Base-by-base conservation (phyloP, 2,329 filamentous ascomycete species). In the Biscogniauxia sp. region DNA sequence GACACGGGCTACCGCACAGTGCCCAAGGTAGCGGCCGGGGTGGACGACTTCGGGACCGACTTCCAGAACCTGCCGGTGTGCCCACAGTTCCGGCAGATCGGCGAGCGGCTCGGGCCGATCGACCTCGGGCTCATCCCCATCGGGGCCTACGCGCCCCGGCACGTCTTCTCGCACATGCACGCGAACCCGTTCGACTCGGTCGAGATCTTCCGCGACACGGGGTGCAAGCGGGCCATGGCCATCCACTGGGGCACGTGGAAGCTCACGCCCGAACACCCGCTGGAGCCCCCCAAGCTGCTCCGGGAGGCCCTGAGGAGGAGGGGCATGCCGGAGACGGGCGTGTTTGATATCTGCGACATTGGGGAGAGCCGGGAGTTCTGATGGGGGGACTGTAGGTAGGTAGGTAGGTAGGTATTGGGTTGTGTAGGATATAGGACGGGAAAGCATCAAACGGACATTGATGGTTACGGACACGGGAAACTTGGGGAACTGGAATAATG, bases 181-280 rank as follows among this genome's bases (percentile, higher is more conserved):
- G 89, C 91, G 7, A 91, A 96, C 73, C 94, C 94, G 0, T 88
- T 87, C 66, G 94, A 98, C 73, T 85, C 89, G 0, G 93, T 97
- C 45, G 92, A 95, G 69, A 97, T 98, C 68, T 97, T 97, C 75
- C 75, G 81, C 6, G 93, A 97, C 69, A 96, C 92, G 0, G 84
- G 83, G 67, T 97, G 93, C 78, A 81, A 84, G 69, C 80, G 78
- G 19, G 93, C 93, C 20, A 82, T 97, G 78, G 93, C 86, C 1
- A 97, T 97, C 68, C 94, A 97, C 73, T 97, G 93, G 93, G 93
- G 93, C 2, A 88, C 90, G 0, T 97, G 93, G 92, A 88, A 91
- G 0, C 76, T 97, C 67, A 97, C 93, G 0, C 82, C 86, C 62
- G 94, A 98, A 75, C 90, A 93, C 61, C 89, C 96, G 1, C 74